Conservation (phyloP, 768 basidiomycete species). For the Floccularia luteovirens region DNA sequence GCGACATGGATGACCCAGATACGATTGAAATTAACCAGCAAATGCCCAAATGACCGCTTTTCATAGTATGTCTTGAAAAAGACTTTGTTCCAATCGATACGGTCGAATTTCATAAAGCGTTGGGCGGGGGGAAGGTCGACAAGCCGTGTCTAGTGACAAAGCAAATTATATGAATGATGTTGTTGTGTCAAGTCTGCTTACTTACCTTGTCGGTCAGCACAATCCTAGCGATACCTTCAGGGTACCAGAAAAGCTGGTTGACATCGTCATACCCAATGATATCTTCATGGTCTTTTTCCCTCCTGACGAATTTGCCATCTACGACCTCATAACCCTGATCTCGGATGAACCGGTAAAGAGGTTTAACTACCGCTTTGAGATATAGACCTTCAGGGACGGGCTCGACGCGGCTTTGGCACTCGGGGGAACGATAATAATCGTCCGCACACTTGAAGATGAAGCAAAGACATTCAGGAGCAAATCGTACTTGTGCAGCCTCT, state of each 20-base stretch:
- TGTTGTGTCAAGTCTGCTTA: neutral
- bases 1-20: constrained; percentile 98
- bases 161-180: constrained; percentile 2
- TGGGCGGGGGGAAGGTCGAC: constrained; percentile 88
- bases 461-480: constrained; percentile 93
- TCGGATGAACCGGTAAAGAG: constrained; percentile 91
- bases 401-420: constrained; percentile 89
- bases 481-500: constrained; percentile 95
- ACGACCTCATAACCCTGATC: constrained; percentile 97
- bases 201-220: constrained; percentile 79
- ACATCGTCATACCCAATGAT: constrained; percentile 99
- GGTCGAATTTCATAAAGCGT: constrained; percentile 95
- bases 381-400: constrained; percentile 96
- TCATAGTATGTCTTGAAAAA: constrained; percentile 99
- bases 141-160: constrained; percentile 59
- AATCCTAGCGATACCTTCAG: constrained; percentile 94
- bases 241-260: constrained; percentile 99
- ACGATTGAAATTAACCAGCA: constrained; percentile 98
- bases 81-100: constrained; percentile 91
- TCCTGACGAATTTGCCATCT: constrained; percentile 89
- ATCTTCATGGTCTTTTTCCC: constrained; percentile 87
- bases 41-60: constrained; percentile 92
- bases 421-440: constrained; percentile 98
- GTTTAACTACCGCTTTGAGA: constrained; percentile 83
- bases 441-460: constrained; percentile 99